These are phyloP conservation scores for Multifurca ochricompacta DNA, from an alignment of 768 basidiomycete species.

Conservation along the genomic window DNA sequence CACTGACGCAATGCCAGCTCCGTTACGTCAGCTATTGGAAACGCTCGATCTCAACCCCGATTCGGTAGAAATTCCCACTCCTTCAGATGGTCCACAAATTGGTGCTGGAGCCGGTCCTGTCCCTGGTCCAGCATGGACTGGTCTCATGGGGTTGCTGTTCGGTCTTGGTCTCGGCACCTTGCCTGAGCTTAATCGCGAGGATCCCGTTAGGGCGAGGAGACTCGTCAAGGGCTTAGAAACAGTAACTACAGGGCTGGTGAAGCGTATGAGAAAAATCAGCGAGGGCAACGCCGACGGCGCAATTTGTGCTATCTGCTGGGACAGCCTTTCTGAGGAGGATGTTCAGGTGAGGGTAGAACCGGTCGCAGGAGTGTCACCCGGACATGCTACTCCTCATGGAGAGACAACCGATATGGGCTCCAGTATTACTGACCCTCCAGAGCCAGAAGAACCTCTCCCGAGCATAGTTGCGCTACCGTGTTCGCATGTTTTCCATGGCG, in stretches of 20 bases:
- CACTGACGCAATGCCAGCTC: not conserved
- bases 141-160: conserved; percentile 13
- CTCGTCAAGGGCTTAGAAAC: conserved; percentile 57
- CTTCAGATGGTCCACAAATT: conserved; percentile 2
- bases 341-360: not conserved
- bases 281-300: conserved; percentile 32
- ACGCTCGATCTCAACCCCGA: conserved; percentile 4
- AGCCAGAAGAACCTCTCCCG: conserved; percentile 22
- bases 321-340: conserved; percentile 39
- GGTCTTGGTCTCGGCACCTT: conserved; percentile 9
- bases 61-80: not conserved
- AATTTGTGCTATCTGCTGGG: conserved; percentile 74
- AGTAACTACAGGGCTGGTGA: conserved; percentile 59
- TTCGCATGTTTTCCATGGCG: conserved; percentile 73
- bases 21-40: conserved; percentile 9
- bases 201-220: conserved; percentile 58
- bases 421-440: conserved; percentile 4
- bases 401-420: conserved; percentile 15
- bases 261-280: conserved; percentile 49
- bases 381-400: conserved; percentile 1
- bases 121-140: conserved; percentile 9
- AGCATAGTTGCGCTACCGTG: conserved; percentile 68
- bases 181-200: conserved; percentile 40
- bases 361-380: not conserved
- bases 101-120: no score